phyloP scores from a whole-genome alignment of 2,329 filamentous ascomycete species.

The Epichloe aotearoae region DNA sequence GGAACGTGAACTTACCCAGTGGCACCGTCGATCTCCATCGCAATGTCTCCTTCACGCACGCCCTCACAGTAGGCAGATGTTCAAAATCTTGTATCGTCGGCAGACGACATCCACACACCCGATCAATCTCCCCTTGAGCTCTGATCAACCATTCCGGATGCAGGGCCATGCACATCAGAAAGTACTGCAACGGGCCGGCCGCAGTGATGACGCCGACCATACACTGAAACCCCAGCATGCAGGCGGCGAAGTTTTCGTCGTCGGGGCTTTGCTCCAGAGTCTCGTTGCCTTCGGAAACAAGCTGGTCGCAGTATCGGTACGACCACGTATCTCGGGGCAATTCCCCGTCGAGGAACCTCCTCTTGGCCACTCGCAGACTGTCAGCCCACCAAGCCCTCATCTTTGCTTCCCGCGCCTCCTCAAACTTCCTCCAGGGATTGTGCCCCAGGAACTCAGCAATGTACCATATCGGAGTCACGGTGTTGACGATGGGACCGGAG shows the following conservation, averaged over 20 bases:
- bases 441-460: constrained; percentile 23
- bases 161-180: constrained; percentile 37
- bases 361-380: constrained; percentile 27
- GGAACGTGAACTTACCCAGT: constrained; percentile 12
- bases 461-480: constrained; percentile 33
- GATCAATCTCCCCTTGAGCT: constrained; percentile 38
- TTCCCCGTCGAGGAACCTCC: constrained; percentile 25
- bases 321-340: constrained; percentile 32
- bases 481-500: constrained; percentile 37
- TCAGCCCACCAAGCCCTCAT: constrained; percentile 34
- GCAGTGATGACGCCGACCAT: constrained; percentile 38
- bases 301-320: constrained; percentile 16
- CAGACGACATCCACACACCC: not conserved
- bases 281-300: constrained; percentile 26
- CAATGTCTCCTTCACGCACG: constrained; percentile 44
- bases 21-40: constrained; percentile 44
- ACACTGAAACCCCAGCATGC: constrained; percentile 38
- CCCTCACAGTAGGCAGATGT: constrained; percentile 24
- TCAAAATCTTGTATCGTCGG: not conserved
- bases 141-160: constrained; percentile 39
- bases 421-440: constrained; percentile 36
- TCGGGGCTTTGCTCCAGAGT: constrained; percentile 26
- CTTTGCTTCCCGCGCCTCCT: constrained; percentile 27
- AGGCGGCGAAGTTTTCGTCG: constrained; percentile 33
- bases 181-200: constrained; percentile 35